Base-by-base conservation (phyloP, 2,329 filamentous ascomycete genomes). In the Diaporthe eres region DNA sequence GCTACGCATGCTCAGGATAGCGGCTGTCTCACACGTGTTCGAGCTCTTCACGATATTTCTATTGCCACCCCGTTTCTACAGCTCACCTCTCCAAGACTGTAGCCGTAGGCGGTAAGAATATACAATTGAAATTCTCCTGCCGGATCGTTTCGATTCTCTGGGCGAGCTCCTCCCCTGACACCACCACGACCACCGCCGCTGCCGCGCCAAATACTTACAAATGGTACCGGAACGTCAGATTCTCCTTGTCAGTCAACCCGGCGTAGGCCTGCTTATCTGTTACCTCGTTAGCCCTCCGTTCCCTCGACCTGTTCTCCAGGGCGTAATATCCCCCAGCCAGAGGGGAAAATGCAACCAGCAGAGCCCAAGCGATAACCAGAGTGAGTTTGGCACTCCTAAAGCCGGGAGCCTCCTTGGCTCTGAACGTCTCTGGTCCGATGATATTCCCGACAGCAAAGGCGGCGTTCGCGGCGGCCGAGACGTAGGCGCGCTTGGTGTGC, bases 211-310 rank as follows among this genome's bases (percentile, higher is more conserved):
- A 17, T 1, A 13, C 34, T n/a, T 60, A 68, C 65, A 68, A 53
- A 34, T 68, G 65, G 39, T 68, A 68, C 34, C 47, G 65, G 34
- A 68, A 68, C 8, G 65, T 12, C 31, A 13, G 4, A 9, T 68
- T 68, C 65, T 68, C 65, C 65, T 53, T 68, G 34, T 68, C 65
- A 13, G 65, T 68, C 65, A 68, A 53, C 2, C 65, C 65, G 12
- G 65, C 65, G 22, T 39, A 68, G 22, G 65, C 65, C 65, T 68
- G 65, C 39, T 53, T 68, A 42, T 68, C 65, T n/a, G 65, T 53
- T 17, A 68, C 65, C 13, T 68, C 65, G 7, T 39, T 47, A 28
- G 15, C 65, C 47, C 47, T 19, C 13, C 31, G 47, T 28, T 42
- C 47, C 17, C 47, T 53, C 31, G 65, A 53, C 47, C n/a, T 68